Evolutionary conservation across 2,329 filamentous ascomycete genomes (phyloP).

Genomic region (Nothophaeocryptopus gaeumannii): DNA sequence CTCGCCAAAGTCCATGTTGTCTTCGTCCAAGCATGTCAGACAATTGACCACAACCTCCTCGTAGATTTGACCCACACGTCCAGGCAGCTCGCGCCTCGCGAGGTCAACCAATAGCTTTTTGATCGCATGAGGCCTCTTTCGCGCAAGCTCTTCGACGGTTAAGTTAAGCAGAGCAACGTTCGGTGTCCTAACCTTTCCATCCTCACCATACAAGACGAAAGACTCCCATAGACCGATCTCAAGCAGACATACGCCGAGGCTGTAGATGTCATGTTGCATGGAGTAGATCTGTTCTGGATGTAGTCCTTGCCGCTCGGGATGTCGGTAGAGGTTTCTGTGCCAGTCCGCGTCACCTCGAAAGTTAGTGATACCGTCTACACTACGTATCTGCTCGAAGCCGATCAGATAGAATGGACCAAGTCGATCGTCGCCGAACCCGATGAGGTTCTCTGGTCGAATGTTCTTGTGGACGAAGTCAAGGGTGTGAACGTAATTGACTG

Average conservation of each 20-base stretch:
- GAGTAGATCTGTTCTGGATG: too few relatives aligned
- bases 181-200: too few relatives aligned
- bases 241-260: too few relatives aligned
- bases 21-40: conserved; percentile 32
- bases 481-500: conserved; percentile 40
- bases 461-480: conserved; percentile 48
- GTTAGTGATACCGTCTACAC: conserved; percentile 34
- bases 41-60: conserved; percentile 33
- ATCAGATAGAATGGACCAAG: conserved; percentile 40
- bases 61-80: conserved; percentile 37
- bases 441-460: conserved; percentile 44
- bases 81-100: conserved; percentile 11
- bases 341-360: conserved; percentile 39
- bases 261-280: too few relatives aligned
- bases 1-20: conserved; percentile 21
- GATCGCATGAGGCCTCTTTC: background rate
- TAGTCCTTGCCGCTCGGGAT: conserved; percentile 48
- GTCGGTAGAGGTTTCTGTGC: conserved; percentile 52
- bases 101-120: conserved; percentile 11
- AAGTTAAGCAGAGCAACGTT: too few relatives aligned
- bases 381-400: conserved; percentile 47
- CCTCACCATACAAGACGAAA: too few relatives aligned
- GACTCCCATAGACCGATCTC: too few relatives aligned
- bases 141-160: too few relatives aligned
- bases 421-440: conserved; percentile 30